Evolutionary conservation across 495 filamentous ascomycete species (phyloP).

Genomic region (Xylaria nigripes): DNA sequence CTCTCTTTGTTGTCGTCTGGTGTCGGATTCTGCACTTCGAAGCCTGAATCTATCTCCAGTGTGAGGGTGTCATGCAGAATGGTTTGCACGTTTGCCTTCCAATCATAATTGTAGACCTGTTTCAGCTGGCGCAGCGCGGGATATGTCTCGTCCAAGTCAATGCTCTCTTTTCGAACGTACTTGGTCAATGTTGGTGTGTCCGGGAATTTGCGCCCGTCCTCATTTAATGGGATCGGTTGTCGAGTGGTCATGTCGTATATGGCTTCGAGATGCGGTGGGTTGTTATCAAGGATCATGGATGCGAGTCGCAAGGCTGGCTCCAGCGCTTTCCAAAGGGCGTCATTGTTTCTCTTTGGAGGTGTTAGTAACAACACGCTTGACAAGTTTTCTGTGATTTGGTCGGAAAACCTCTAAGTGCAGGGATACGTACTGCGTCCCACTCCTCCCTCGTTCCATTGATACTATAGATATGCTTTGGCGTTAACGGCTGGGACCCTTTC

Average conservation of each 20-base stretch:
- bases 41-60: slow-evolving; percentile 7
- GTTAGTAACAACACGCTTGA: neutral
- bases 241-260: slow-evolving; percentile 19
- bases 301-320: slow-evolving; percentile 26
- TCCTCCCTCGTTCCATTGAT: slow-evolving; percentile 19
- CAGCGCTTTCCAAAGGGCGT: slow-evolving; percentile 26
- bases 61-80: neutral
- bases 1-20: too few species aligned
- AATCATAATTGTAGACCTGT: slow-evolving; percentile 6
- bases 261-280: slow-evolving; percentile 13
- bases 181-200: neutral
- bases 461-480: slow-evolving; percentile 21
- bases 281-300: slow-evolving; percentile 13
- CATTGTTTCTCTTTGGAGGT: slow-evolving; percentile 15
- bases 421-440: slow-evolving; percentile 18
- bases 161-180: slow-evolving; percentile 4
- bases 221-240: neutral
- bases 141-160: slow-evolving; percentile 2
- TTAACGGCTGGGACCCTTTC: neutral
- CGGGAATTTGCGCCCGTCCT: neutral
- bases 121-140: neutral
- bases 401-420: neutral
- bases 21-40: too few species aligned
- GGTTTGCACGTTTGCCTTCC: neutral
- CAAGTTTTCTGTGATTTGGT: neutral